Conservation (phyloP, 2,329 filamentous ascomycete genomes). For the Septoria petroselini region DNA sequence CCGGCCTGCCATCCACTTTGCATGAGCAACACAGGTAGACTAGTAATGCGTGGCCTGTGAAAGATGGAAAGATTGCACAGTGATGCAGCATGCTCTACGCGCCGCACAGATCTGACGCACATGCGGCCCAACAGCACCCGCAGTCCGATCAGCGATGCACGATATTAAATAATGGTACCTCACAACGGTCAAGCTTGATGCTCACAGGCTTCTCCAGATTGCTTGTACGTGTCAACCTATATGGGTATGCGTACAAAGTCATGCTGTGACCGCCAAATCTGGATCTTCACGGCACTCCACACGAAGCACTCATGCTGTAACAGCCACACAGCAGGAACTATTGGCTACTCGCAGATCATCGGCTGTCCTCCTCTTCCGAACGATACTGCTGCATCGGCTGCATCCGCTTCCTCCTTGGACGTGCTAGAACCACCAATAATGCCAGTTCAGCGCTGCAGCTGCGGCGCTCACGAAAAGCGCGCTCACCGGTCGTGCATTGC, state of each 20-base stretch:
- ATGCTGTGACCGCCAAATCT: neutral
- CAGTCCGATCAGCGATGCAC: neutral
- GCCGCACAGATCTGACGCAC: neutral
- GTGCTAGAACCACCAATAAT: neutral
- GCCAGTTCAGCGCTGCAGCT: too few species aligned
- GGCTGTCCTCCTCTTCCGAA: neutral
- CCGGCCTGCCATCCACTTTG: neutral
- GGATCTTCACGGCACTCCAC: neutral
- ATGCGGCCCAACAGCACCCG: neutral
- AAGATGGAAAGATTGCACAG: neutral
- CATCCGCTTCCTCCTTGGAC: neutral
- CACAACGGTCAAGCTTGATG: slow-evolving; percentile 1
- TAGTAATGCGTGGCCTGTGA: slow-evolving; percentile 6
- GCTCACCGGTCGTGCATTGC: too few species aligned
- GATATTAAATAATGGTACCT: neutral
- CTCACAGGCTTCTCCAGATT: slow-evolving; percentile 11
- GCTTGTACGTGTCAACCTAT: slow-evolving; percentile 2
- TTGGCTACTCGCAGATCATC: neutral
- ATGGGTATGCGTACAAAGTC: neutral
- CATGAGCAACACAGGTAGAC: neutral
- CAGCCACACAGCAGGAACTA: slow-evolving; percentile 4
- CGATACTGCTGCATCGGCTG: neutral
- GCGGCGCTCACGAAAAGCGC: too few species aligned
- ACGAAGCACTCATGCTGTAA: slow-evolving; percentile 4
- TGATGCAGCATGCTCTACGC: neutral